These are phyloP conservation scores for Neonothopanus nambi DNA, from an alignment of 1,284 basidiomycete genomes.

Conservation along the genomic window DNA sequence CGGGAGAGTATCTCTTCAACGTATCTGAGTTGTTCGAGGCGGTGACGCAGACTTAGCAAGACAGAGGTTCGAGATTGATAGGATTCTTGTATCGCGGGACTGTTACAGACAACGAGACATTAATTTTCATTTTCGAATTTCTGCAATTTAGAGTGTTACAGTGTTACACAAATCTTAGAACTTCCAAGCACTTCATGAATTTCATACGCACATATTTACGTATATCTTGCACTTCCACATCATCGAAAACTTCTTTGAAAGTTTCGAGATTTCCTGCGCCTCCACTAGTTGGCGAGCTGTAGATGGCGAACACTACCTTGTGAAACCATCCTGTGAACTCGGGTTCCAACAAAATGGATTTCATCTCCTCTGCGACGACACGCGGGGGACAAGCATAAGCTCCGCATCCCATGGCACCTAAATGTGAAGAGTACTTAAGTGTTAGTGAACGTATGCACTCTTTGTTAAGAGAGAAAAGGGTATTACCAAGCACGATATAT, in stretches of 20 bases:
- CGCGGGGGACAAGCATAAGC: conserved; percentile 42
- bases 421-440: neutral
- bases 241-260: conserved; percentile 34
- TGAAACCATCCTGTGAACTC: conserved; percentile 48
- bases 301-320: conserved; percentile 43
- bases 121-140: too few species aligned
- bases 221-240: conserved; percentile 19
- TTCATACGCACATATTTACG: too few species aligned
- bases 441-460: neutral
- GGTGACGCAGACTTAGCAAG: too few species aligned
- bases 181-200: too few species aligned
- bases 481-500: conserved; percentile 40
- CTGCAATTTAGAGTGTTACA: too few species aligned
- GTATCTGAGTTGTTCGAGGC: too few species aligned
- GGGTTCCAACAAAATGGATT: conserved; percentile 36
- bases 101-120: too few species aligned
- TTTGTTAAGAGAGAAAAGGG: too few species aligned
- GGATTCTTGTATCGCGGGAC: too few species aligned
- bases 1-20: too few species aligned
- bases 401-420: conserved; percentile 49
- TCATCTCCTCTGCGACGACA: conserved; percentile 45
- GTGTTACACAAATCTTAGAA: too few species aligned
- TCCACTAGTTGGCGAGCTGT: conserved; percentile 29
- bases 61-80: too few species aligned
- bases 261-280: conserved; percentile 32